These are phyloP conservation scores for Pleurozium schreberi DNA, from an alignment of 225 moss, liverwort and hornwort species.

Conservation along the genomic window DNA sequence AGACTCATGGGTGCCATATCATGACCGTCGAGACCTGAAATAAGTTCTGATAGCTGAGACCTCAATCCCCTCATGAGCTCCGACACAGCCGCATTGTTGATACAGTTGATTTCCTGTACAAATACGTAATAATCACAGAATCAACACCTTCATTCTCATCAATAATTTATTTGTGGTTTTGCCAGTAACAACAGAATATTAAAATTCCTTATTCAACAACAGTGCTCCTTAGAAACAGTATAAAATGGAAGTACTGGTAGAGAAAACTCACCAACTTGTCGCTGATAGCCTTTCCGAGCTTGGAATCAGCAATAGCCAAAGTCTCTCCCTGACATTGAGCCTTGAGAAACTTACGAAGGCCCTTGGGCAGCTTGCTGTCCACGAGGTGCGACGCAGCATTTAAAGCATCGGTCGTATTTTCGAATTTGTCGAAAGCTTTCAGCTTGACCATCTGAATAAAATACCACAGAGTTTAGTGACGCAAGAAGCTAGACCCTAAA, in stretches of 20 bases:
- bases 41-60: constrained; percentile 63
- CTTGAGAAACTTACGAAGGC: constrained; percentile 76
- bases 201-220: background rate
- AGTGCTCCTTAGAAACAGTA: background rate
- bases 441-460: constrained; percentile 50
- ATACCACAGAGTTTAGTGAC: background rate
- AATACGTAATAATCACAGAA: background rate
- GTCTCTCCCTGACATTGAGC: constrained; percentile 62
- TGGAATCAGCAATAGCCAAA: constrained; percentile 72
- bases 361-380: constrained; percentile 77
- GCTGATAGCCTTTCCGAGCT: constrained; percentile 74
- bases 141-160: no score
- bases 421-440: constrained; percentile 86
- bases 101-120: constrained; percentile 54
- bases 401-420: constrained; percentile 73
- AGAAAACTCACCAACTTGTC: constrained; percentile 47
- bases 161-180: background rate
- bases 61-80: constrained; percentile 85
- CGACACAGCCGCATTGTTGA: constrained; percentile 59
- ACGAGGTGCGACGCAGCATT: constrained; percentile 73
- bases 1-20: constrained; percentile 90
- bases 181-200: background rate
- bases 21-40: constrained; percentile 61
- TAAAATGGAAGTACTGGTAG: background rate
- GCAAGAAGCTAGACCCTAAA: background rate